Evolutionary conservation across 2,329 filamentous ascomycete species (phyloP).

Genomic region (Tolypocladium sp.): DNA sequence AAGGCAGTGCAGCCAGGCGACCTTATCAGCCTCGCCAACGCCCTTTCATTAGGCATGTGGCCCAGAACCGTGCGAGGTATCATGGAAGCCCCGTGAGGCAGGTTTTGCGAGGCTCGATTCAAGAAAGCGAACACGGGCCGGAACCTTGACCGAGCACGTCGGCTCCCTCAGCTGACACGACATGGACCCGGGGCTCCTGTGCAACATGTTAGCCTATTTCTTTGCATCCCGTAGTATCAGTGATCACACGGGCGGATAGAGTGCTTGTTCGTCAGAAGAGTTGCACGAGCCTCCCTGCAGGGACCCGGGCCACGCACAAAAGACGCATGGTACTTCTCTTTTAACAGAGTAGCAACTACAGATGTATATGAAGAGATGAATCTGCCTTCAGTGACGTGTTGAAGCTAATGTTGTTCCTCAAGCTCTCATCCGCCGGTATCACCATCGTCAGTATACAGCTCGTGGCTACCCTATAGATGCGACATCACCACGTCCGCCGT

Average conservation of each 20-base stretch:
- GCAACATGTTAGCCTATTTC: background rate
- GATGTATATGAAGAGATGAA: background rate
- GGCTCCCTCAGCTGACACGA: background rate
- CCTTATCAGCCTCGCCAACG: too few relatives aligned
- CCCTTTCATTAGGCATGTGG: too few relatives aligned
- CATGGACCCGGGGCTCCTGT: background rate
- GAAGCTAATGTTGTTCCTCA: too few relatives aligned
- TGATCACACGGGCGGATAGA: background rate
- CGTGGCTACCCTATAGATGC: too few relatives aligned
- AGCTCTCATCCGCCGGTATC: too few relatives aligned
- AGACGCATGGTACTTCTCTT: background rate
- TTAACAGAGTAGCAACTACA: background rate
- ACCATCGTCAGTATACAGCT: too few relatives aligned
- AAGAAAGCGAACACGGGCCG: background rate
- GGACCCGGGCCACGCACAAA: background rate
- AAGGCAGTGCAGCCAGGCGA: background rate
- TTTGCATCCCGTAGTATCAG: background rate
- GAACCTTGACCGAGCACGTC: background rate
- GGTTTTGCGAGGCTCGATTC: background rate
- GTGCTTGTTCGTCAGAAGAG: background rate
- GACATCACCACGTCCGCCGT: too few relatives aligned
- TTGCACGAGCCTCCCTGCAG: background rate
- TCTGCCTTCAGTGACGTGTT: background rate
- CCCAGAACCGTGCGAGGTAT: too few relatives aligned
- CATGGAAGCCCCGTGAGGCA: too few relatives aligned